These are phyloP conservation scores for Vitis rupestris DNA, from an alignment of 164 flowering plant genomes.

Conservation along the genomic window DNA sequence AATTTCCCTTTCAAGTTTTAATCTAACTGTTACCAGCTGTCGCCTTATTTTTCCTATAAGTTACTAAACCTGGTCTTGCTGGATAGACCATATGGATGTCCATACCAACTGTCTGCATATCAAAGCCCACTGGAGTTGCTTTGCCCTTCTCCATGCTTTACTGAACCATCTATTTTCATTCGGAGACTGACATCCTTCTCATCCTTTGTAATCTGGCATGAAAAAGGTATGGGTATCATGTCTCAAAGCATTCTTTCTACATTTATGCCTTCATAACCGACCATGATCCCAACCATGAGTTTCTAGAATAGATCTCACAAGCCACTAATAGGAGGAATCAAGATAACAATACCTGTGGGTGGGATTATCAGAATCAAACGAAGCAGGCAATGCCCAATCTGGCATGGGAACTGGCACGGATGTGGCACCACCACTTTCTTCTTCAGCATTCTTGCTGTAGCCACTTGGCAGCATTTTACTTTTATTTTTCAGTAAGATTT, in stretches of 20 bases:
- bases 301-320: constrained; percentile 86
- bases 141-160: constrained; percentile 84
- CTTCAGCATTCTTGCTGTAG: constrained; percentile 59
- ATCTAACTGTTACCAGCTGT: constrained; percentile 83
- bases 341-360: constrained; percentile 86
- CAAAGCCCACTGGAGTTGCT: constrained; percentile 81
- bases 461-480: constrained; percentile 35
- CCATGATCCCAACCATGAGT: constrained; percentile 98
- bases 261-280: constrained; percentile 92
- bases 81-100: constrained; percentile 82
- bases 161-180: constrained; percentile 78
- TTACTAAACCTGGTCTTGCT: constrained; percentile 76
- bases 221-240: constrained; percentile 77
- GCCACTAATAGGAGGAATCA: constrained; percentile 86
- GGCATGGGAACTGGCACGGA: constrained; percentile 94
- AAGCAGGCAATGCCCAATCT: constrained; percentile 83
- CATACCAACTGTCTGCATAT: constrained; percentile 89
- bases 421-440: constrained; percentile 65
- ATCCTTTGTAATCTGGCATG: constrained; percentile 90
- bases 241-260: constrained; percentile 73
- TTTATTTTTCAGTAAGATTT: too few relatives aligned
- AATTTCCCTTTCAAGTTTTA: constrained; percentile 83
- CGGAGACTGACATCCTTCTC: constrained; percentile 89
- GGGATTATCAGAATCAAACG: constrained; percentile 96
- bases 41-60: constrained; percentile 56